Evolutionary conservation across 139 green algal genomes (phyloP).

Genomic region (Gonium pectorale): DNA sequence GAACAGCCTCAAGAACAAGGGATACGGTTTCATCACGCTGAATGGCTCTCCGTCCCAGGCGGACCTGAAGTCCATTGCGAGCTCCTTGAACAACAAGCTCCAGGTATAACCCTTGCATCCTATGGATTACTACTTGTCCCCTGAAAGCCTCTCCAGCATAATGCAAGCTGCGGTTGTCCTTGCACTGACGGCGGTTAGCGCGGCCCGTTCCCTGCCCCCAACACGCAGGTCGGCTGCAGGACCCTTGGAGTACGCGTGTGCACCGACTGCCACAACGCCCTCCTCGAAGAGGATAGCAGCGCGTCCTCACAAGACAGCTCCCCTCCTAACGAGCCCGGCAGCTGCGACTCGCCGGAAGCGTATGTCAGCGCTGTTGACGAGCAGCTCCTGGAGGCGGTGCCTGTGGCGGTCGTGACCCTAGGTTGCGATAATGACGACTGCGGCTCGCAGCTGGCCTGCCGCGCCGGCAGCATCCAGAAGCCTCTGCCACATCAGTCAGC

Average conservation of each 20-base stretch:
- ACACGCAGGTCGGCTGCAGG: slow-evolving; percentile 26
- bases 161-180: too few species aligned
- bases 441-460: too few species aligned
- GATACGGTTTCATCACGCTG: slow-evolving; percentile 42
- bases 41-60: background rate
- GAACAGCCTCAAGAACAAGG: slow-evolving; percentile 44
- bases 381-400: too few species aligned
- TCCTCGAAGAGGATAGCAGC: slow-evolving; percentile 1
- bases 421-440: too few species aligned
- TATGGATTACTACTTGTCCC: too few species aligned
- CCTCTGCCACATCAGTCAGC: too few species aligned
- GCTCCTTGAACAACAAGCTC: slow-evolving; percentile 34
- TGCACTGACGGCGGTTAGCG: too few species aligned
- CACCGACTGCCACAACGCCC: slow-evolving; percentile 17
- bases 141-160: too few species aligned
- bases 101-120: too few species aligned
- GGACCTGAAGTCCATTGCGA: slow-evolving; percentile 23
- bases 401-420: too few species aligned
- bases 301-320: background rate
- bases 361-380: background rate
- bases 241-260: slow-evolving; percentile 31
- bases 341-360: background rate
- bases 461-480: too few species aligned
- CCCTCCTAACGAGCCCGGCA: background rate
- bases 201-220: too few species aligned